Percentiles rank a stretch among this genome's conserved stretches.
These are phyloP conservation scores for Medicago lupulina DNA, from an alignment of 306 rosid genomes.

Conservation along the genomic window DNA sequence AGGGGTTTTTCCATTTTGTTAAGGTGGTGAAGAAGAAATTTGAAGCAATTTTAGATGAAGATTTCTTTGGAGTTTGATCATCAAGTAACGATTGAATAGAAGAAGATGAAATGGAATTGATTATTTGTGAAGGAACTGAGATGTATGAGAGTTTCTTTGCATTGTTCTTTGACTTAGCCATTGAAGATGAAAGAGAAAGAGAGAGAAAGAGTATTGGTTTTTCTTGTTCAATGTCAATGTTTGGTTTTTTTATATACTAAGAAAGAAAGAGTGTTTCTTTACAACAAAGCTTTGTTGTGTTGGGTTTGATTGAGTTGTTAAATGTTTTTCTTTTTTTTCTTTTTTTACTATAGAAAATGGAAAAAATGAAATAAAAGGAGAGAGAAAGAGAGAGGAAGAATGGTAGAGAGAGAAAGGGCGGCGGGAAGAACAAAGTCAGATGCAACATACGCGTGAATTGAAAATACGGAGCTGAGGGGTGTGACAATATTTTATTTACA, in stretches of 20 bases:
- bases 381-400: conserved; percentile 35
- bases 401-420: conserved; percentile 49
- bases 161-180: conserved; percentile 71
- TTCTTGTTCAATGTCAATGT: not conserved
- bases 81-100: conserved; percentile 73
- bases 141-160: conserved; percentile 78
- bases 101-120: conserved; percentile 77
- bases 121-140: conserved; percentile 92
- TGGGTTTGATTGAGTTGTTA: conserved; percentile 3
- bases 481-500: not conserved
- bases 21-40: conserved; percentile 42
- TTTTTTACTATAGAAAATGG: not conserved
- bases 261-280: not conserved
- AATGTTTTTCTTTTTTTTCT: not conserved
- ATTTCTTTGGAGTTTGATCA: conserved; percentile 67
- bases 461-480: conserved; percentile 36
- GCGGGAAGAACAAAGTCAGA: conserved; percentile 53
- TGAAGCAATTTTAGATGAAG: conserved; percentile 51
- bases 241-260: conserved; percentile 28
- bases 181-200: not conserved
- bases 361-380: not conserved
- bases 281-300: conserved; percentile 15
- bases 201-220: not conserved
- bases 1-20: conserved; percentile 45
- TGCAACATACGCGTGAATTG: conserved; percentile 49